phyloP scores from a whole-genome alignment of 805 yeast genomes.

The Wickerhamomyces silvicola region DNA sequence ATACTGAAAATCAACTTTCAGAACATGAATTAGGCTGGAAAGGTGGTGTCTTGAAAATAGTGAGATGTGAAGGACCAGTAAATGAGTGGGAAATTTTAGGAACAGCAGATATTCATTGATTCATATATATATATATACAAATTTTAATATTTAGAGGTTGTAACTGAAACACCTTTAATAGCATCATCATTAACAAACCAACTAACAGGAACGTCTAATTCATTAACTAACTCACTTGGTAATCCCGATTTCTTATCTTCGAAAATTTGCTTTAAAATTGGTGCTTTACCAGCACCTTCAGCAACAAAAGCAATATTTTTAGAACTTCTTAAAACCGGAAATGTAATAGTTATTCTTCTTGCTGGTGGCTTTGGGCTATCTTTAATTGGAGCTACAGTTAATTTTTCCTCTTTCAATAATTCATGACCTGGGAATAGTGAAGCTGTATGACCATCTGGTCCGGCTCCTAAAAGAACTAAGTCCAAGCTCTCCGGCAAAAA shows the following conservation, averaged over 20 bases:
- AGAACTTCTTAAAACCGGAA: constrained; percentile 57
- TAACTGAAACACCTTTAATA: constrained; percentile 46
- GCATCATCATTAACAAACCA: constrained; percentile 90
- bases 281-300: constrained; percentile 80
- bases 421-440: constrained; percentile 84
- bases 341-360: constrained; percentile 83
- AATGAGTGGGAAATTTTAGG: constrained; percentile 65
- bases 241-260: constrained; percentile 38
- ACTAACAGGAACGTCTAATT: constrained; percentile 45
- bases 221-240: constrained; percentile 75
- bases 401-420: constrained; percentile 47
- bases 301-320: constrained; percentile 70
- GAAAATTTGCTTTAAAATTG: constrained; percentile 66
- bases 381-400: constrained; percentile 54
- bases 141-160: constrained; percentile 16
- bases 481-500: constrained; percentile 53
- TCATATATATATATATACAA: neutral
- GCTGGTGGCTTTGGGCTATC: constrained; percentile 95
- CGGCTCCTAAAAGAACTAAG: constrained; percentile 77
- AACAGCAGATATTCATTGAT: constrained; percentile 26
- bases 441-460: constrained; percentile 96
- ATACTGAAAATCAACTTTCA: constrained; percentile 18
- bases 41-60: constrained; percentile 54
- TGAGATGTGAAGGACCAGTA: constrained; percentile 66
- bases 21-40: constrained; percentile 46